Evolutionary conservation across 2,329 filamentous ascomycete species (phyloP), one percentile per base, ranked within the genome.

Genomic region (Aplosporella prunicola): DNA sequence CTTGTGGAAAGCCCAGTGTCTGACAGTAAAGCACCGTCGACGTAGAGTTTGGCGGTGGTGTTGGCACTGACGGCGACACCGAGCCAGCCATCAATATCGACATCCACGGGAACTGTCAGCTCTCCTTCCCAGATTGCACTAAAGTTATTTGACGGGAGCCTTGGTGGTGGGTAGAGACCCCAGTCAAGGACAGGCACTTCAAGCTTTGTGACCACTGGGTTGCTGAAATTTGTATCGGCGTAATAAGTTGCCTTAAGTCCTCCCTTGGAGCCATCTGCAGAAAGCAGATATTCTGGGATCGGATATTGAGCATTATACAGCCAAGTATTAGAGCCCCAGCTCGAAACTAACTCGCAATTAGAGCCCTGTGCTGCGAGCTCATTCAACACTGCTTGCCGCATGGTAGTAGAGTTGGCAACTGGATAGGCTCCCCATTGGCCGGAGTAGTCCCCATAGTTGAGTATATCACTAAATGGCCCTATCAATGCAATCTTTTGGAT

Each of bases 401-500:
- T 50, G 1, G 64, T 67, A 17, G 51, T 54, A 1, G 63, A 58
- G 10, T 57, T 49, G n/a, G 44, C 43, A 0, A 58, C 57, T 2
- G 63, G 64, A 32, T 60, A 61, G 28, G 59, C 57, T 1, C 63
- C 64, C 48, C 56, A 66, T 41, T 52, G 45, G 2, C 62, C 63
- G 1, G 63, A 64, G 39, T 67, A 67, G 37, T 61, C 63, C 3
- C 64, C 63, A 42, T 62, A 66, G 43, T 67, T 66, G 27, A 66
- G 49, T 6, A 51, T 51, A 37, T 67, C 62, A 3, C 51, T 38
- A 39, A 62, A 67, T 2, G 64, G 63, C 0, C 64, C 64, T 9
- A 66, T 50, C 5, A 66, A 50, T 3, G 62, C 62, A 13, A 66
- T 53, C 11, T 50, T 62, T 18, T 45, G 50, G 9, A 58, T 49